A percentile compares a stretch with the other conserved stretches of the same genome.
phyloP scores from a whole-genome alignment of 345 rosid species.

The Citrus inodora region DNA sequence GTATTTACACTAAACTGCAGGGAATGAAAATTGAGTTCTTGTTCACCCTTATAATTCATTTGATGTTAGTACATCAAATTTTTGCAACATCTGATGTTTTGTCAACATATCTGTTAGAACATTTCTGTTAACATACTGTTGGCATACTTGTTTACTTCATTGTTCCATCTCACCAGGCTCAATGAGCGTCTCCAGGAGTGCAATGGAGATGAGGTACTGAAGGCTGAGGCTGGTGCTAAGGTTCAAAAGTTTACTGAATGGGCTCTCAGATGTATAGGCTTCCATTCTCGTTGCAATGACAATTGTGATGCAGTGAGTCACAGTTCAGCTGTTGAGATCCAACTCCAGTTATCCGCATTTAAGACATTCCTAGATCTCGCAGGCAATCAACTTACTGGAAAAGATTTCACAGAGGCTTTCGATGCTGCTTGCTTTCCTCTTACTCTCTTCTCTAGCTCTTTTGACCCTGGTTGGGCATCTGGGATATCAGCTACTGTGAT shows the following conservation, averaged over 20 bases:
- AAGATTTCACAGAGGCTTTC: constrained; percentile 98
- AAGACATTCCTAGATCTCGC: constrained; percentile 85
- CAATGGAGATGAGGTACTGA: constrained; percentile 83
- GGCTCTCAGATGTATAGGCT: constrained; percentile 91
- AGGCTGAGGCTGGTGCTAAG: constrained; percentile 90
- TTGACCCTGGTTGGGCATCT: constrained; percentile 95
- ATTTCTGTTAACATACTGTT: not conserved
- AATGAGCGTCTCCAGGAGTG: constrained; percentile 95
- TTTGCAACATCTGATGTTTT: not conserved
- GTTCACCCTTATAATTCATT: not conserved
- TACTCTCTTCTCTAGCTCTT: constrained; percentile 84
- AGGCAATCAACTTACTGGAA: constrained; percentile 85
- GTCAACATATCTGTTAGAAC: not conserved
- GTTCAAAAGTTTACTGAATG: constrained; percentile 97
- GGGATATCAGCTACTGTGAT: constrained; percentile 86
- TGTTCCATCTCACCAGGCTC: constrained; percentile 53
- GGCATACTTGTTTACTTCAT: constrained; percentile 7
- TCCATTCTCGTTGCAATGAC: constrained; percentile 84
- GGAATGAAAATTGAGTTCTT: not conserved
- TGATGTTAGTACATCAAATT: not conserved
- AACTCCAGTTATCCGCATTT: constrained; percentile 91
- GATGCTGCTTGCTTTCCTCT: constrained; percentile 99
- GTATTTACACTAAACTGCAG: not conserved
- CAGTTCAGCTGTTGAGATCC: constrained; percentile 78
- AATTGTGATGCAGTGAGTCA: constrained; percentile 54